Base-by-base conservation (phyloP, 1,139 yeast species). In the Yamadazyma songkhlaensis region DNA sequence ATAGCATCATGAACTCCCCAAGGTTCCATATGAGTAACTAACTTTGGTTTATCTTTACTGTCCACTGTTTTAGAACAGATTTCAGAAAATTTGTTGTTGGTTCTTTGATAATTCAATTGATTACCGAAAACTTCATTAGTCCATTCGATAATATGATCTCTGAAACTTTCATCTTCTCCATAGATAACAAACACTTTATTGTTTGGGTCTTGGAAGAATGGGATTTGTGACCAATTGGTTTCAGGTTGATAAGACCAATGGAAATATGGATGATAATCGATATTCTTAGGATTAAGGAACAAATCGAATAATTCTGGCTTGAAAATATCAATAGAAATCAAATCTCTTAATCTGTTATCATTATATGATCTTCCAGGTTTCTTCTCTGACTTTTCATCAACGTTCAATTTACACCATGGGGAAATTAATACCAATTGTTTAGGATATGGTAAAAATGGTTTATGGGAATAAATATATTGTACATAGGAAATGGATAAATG, bases 81-180 rank as follows among this genome's bases (percentile, higher is more conserved):
- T 6, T 51, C 49, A 33, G 53, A 41, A 29, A 43, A 45, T 26
- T 42, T 37, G 27, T 60, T 57, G 21, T 54, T 41, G 2, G 71
- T 64, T 35, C 54, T 47, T 6, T 64, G 62, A 33, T 53, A 54
- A 3, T 46, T 43, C 39, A 41, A 42, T 1, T 64, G 64, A 6
- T 56, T 57, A 15, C 49, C 56, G 37, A 66, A 51, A 1, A 72
- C 67, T 37, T 58, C 54, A 32, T 59, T 55, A 9, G 58, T 51
- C 69, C 71, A 71, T 31, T 56, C 55, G 37, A 64, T 50, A 13
- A 69, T 50, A 46, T 68, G 74, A 45, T 70, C 75, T 41, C 74
- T 54, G 44, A 71, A 66, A 14, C 55, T 51, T 48, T 71, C 77
- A 41, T 70, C 74, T 51, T 71, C 76, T 13, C 77, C 77, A 13